Evolutionary conservation across 305 asterid species (phyloP), one percentile per base, ranked within the genome.

Genomic region (Solanum hybrid): DNA sequence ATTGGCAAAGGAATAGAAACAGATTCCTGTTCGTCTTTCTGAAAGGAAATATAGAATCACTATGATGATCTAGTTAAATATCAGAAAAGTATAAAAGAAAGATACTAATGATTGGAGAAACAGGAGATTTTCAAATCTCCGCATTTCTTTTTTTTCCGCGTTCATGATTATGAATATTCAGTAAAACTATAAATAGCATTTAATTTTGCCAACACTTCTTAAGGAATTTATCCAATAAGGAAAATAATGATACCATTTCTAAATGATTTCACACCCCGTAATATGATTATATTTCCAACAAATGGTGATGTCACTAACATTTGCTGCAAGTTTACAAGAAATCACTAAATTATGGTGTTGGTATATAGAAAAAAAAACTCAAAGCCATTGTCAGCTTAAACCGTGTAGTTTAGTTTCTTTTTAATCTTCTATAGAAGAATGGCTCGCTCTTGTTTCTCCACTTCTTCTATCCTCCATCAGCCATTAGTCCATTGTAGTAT

Each of bases 1-100:
- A 97, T 93, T n/a, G 99, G 99, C 95, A 93, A 92, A 72, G 99
- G 99, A 89, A 96, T 94, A 92, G 73, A n/a, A 87, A 92, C 97
- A 87, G 88, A 88, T 83, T 93, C 98, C 92, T 88, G 93, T 89
- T 91, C 92, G 89, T 93, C 90, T 73, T 94, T 92, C 94, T 93
- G 94, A 73, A 90, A 92, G 15, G 78, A 27, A 82, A 89, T 37
- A 73, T 73, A 73, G 7, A 86, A 39, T 83, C 34, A 38, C 33
- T 41, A 61, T 81, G 89, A 78, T 68, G 37, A 89, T 76, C 38
- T 15, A 17, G 26, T 29, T 31, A 84, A 51, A 51, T 89, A 17
- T 31, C 86, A 12, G 32, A 22, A 13, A 77, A 31, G 72, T 20
- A 37, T 7, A 77, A 76, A 31, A 51, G 11, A 26, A 12, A 72